phyloP scores from a whole-genome alignment of 1,284 basidiomycete genomes.

The Stereum hirsutum region DNA sequence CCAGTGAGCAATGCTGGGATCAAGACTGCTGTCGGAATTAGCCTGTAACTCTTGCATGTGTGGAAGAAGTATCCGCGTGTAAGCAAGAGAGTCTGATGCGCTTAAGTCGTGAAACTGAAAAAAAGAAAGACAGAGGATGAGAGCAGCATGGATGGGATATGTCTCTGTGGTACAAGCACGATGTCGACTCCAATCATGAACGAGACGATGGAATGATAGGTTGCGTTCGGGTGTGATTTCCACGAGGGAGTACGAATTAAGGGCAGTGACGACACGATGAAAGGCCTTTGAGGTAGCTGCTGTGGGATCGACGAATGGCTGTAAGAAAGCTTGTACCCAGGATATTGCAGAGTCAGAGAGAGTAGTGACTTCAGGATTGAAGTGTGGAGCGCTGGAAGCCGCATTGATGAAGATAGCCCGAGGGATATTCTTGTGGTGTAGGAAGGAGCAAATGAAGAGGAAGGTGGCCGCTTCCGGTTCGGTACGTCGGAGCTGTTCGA shows the following conservation, averaged over 20 bases:
- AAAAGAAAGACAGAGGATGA: not conserved
- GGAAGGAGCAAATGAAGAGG: not conserved
- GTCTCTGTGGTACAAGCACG: too few species aligned
- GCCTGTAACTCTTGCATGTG: not conserved
- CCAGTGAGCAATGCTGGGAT: not conserved
- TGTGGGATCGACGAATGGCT: not conserved
- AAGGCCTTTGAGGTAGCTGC: not conserved
- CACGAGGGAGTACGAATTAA: not conserved
- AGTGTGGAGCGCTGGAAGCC: not conserved
- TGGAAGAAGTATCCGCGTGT: not conserved
- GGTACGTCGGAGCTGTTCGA: not conserved
- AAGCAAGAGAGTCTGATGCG: not conserved
- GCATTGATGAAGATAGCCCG: too few species aligned
- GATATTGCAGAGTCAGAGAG: not conserved
- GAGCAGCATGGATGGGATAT: not conserved
- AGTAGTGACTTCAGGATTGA: not conserved
- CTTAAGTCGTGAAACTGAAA: not conserved
- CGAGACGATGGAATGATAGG: not conserved
- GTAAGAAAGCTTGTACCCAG: not conserved
- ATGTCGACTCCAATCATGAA: not conserved
- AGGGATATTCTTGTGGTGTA: not conserved
- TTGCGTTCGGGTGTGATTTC: not conserved
- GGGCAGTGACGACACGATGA: not conserved
- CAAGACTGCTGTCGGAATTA: not conserved
- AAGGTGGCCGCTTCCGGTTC: not conserved